Conservation (phyloP, 768 basidiomycete species). For the Suillus americanus region DNA sequence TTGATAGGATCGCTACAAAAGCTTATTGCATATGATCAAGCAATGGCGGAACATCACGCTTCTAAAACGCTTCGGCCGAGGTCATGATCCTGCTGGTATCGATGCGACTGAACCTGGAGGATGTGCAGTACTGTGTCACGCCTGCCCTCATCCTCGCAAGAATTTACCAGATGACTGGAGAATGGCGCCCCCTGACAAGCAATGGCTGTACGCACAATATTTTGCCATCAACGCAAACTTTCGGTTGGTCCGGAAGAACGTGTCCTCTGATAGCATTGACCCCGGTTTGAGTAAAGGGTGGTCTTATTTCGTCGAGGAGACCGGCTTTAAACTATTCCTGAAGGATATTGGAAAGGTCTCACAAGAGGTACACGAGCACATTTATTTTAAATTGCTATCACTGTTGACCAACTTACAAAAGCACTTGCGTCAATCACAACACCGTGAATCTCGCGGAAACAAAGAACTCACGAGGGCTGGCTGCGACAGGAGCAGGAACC, state of each 20-base stretch:
- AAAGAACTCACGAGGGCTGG: background rate
- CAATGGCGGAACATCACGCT: background rate
- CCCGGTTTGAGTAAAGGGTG: slow-evolving; percentile 25
- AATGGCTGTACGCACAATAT: slow-evolving; percentile 4
- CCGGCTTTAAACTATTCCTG: no score
- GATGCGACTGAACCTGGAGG: background rate
- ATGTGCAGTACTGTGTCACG: background rate
- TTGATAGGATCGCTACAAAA: background rate
- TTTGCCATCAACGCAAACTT: slow-evolving; percentile 29
- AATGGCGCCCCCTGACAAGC: slow-evolving; percentile 5
- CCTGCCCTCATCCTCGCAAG: slow-evolving; percentile 7
- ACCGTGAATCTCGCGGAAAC: background rate
- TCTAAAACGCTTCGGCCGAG: background rate
- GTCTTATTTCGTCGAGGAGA: slow-evolving; percentile 25
- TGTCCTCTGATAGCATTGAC: slow-evolving; percentile 14
- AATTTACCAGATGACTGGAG: slow-evolving; percentile 8
- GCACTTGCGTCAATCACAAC: slow-evolving; percentile 13
- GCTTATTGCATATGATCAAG: background rate
- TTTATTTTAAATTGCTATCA: no score
- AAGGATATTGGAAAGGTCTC: no score
- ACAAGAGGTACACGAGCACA: no score
- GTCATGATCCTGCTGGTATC: background rate
- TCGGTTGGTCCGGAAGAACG: slow-evolving; percentile 18
- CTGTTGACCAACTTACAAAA: slow-evolving; percentile 9
- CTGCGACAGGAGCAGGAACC: background rate